Percentiles rank a stretch among this genome's conserved stretches.
Evolutionary conservation across 148 eudicot genomes (phyloP).

Genomic region (Rhododendron ovatum): DNA sequence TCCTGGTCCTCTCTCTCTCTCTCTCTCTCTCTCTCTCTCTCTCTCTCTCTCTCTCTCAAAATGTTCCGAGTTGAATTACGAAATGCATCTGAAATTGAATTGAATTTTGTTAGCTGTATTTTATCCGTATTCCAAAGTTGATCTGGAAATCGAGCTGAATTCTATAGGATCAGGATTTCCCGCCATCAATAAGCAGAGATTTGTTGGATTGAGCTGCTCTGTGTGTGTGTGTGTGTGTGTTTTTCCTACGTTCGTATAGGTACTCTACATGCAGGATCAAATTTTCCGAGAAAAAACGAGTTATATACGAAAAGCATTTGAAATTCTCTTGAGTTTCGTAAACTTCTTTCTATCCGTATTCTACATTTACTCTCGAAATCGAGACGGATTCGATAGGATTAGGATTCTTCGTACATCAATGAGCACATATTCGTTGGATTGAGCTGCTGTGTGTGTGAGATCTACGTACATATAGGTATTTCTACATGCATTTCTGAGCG

Average conservation of each 20-base stretch:
- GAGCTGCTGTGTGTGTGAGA: background rate
- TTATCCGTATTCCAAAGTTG: background rate
- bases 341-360: background rate
- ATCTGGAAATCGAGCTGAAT: background rate
- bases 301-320: background rate
- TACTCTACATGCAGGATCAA: background rate
- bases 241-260: background rate
- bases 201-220: background rate
- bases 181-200: background rate
- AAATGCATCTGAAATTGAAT: background rate
- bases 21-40: background rate
- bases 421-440: background rate
- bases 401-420: background rate
- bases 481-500: background rate
- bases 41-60: background rate
- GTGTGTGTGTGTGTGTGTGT: background rate
- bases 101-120: background rate
- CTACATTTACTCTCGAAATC: background rate
- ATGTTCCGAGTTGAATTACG: background rate
- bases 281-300: background rate
- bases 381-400: background rate
- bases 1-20: constrained; percentile 46
- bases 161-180: background rate
- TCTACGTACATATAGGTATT: background rate
- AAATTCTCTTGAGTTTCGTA: background rate